phyloP scores from a whole-genome alignment of 2,329 filamentous ascomycete species.

The Xylariomycetidae sp. region DNA sequence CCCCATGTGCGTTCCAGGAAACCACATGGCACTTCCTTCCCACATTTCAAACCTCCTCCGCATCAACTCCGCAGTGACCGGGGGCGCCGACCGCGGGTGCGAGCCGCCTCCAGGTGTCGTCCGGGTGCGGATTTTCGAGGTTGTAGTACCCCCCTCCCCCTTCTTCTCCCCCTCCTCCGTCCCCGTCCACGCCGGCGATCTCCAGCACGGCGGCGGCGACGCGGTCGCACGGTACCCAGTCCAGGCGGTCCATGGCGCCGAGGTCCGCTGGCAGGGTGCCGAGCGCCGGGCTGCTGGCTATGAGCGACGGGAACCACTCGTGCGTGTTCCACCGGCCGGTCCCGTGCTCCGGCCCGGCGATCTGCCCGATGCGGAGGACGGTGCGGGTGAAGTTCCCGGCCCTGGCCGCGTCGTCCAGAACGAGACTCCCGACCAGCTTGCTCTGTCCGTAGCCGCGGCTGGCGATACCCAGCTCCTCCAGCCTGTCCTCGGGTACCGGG shows the following conservation, averaged over 20 bases:
- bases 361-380: constrained; percentile 39
- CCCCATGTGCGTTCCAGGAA: no score
- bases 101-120: no score
- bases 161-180: constrained; percentile 19
- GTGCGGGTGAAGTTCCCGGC: constrained; percentile 30
- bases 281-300: constrained; percentile 42
- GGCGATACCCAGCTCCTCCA: constrained; percentile 27
- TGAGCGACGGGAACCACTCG: constrained; percentile 49
- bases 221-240: constrained; percentile 49
- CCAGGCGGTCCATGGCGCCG: constrained; percentile 37
- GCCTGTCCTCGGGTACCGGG: constrained; percentile 30
- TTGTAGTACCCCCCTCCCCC: constrained; percentile 39
- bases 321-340: constrained; percentile 46
- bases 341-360: constrained; percentile 32
- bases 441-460: constrained; percentile 34
- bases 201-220: constrained; percentile 43
- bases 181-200: constrained; percentile 30
- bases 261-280: constrained; percentile 39
- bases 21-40: no score
- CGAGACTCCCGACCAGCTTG: constrained; percentile 33
- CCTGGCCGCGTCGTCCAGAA: constrained; percentile 33
- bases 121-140: constrained; percentile 39
- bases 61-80: no score
- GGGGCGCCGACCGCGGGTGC: no score
- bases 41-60: no score